Conservation (phyloP, 768 basidiomycete genomes). For the Nidula microcarpa region DNA sequence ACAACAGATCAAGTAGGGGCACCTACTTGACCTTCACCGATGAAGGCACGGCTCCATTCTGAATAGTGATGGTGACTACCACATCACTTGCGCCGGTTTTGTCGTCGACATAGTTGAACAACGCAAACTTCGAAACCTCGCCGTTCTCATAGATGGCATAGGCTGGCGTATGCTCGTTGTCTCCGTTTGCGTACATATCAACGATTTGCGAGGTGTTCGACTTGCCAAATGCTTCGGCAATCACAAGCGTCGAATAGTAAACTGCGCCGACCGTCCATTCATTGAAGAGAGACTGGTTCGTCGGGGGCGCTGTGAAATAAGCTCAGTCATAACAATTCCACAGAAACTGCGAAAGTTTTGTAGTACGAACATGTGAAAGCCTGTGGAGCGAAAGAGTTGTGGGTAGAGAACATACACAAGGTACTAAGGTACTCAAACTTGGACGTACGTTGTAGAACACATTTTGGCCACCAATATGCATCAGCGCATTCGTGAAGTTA, state of each 20-base stretch:
- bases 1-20: neutral
- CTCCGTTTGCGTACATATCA: constrained; percentile 54
- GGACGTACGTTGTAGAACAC: constrained; percentile 58
- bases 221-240: constrained; percentile 69
- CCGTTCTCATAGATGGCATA: constrained; percentile 77
- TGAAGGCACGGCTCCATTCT: constrained; percentile 31
- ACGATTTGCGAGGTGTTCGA: constrained; percentile 60
- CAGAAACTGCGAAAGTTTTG: neutral
- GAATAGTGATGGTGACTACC: constrained; percentile 46
- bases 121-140: constrained; percentile 51
- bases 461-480: constrained; percentile 66
- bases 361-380: constrained; percentile 7
- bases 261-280: constrained; percentile 77
- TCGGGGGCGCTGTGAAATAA: constrained; percentile 37
- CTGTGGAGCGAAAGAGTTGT: neutral
- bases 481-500: constrained; percentile 52
- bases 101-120: constrained; percentile 75
- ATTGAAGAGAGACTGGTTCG: constrained; percentile 53
- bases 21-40: constrained; percentile 57
- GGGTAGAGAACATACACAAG: neutral
- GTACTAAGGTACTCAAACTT: constrained; percentile 13
- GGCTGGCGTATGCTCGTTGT: constrained; percentile 55
- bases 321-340: neutral
- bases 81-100: constrained; percentile 52
- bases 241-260: constrained; percentile 70